These are phyloP conservation scores for Aureobasidium zeae DNA, from an alignment of 2,329 filamentous ascomycete species.

Conservation along the genomic window DNA sequence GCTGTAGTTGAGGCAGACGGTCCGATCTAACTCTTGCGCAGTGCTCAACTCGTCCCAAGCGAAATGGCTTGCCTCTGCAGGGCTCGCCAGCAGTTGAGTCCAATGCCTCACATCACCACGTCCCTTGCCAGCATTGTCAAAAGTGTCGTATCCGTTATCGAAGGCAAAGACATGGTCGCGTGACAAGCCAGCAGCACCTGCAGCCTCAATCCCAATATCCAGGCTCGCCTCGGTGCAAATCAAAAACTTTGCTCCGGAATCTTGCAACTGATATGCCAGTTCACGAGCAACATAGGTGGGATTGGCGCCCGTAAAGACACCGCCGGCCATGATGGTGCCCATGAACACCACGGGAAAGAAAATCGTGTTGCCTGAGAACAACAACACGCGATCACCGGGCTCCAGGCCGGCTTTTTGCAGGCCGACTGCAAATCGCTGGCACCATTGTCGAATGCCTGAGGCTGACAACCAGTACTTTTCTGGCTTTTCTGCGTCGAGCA, in stretches of 20 bases:
- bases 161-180: conserved; percentile 54
- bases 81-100: conserved; percentile 50
- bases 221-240: conserved; percentile 54
- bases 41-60: conserved; percentile 51
- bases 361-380: conserved; percentile 65
- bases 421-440: conserved; percentile 63
- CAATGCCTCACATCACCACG: conserved; percentile 48
- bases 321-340: conserved; percentile 67
- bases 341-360: conserved; percentile 64
- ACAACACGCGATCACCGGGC: conserved; percentile 59
- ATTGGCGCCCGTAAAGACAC: conserved; percentile 68
- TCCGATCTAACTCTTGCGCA: conserved; percentile 42
- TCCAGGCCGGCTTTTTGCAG: conserved; percentile 53
- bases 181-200: conserved; percentile 47
- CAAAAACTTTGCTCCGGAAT: conserved; percentile 59
- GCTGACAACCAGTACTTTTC: conserved; percentile 58
- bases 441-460: conserved; percentile 56
- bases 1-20: conserved; percentile 69
- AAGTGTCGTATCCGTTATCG: conserved; percentile 44
- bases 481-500: conserved; percentile 58
- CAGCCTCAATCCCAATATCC: conserved; percentile 57
- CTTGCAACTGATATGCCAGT: conserved; percentile 63
- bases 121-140: conserved; percentile 30
- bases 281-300: conserved; percentile 61
- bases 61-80: conserved; percentile 47